Evolutionary conservation across 1,284 basidiomycete species (phyloP).

Genomic region (Tranzscheliella williamsii): DNA sequence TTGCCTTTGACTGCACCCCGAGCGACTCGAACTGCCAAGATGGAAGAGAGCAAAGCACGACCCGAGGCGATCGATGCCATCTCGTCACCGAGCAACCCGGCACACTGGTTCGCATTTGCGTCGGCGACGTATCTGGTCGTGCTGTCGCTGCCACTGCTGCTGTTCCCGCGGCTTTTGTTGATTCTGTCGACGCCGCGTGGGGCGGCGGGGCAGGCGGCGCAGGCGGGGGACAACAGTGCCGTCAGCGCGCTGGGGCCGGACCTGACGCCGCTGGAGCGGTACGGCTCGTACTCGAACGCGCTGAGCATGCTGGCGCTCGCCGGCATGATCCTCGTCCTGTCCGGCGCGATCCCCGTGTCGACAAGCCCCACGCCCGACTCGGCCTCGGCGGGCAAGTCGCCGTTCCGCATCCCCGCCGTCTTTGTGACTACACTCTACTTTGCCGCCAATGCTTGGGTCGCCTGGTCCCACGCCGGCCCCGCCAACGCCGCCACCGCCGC

Average conservation of each 20-base stretch:
- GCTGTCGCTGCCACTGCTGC: conserved; percentile 29
- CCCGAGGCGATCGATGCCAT: conserved; percentile 12
- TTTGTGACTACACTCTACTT: conserved; percentile 32
- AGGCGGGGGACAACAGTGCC: conserved; percentile 1
- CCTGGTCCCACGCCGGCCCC: conserved; percentile 15
- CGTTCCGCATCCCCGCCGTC: conserved; percentile 32
- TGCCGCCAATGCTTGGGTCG: conserved; percentile 20
- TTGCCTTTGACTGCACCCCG: too few species aligned
- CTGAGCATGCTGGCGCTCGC: conserved; percentile 29
- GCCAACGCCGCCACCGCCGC: background rate
- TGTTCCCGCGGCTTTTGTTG: conserved; percentile 32
- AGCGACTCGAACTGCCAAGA: too few species aligned
- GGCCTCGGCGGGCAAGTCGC: conserved; percentile 13
- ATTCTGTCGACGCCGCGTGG: conserved; percentile 37
- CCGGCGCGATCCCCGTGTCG: conserved; percentile 32
- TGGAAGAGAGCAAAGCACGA: conserved; percentile 13
- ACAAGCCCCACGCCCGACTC: conserved; percentile 31
- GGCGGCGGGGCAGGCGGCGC: conserved; percentile 20
- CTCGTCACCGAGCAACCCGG: conserved; percentile 34
- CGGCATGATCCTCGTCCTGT: conserved; percentile 22
- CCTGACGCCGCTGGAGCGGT: conserved; percentile 35
- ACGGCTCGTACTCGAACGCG: conserved; percentile 25
- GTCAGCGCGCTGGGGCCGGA: conserved; percentile 33
- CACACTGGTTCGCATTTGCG: conserved; percentile 41
- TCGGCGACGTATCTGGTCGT: conserved; percentile 22